Evolutionary conservation across 1,139 yeast species (phyloP), one percentile per base, ranked within the genome.

Genomic region (Geotrichum australiense): DNA sequence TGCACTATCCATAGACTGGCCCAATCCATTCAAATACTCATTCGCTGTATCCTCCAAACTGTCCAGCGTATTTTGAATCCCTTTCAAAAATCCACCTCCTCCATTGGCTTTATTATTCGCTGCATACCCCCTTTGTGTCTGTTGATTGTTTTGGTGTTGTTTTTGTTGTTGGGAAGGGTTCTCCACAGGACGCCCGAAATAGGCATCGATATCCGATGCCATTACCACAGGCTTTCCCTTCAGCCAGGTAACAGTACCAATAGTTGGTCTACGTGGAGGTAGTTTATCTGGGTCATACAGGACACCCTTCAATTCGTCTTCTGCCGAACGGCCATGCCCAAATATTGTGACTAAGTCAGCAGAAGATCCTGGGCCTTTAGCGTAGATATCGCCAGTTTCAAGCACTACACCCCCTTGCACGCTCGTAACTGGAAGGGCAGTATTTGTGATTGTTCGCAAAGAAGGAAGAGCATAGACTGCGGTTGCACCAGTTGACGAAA

Each of bases 241-340:
- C 8, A 93, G 86, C 94, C 96, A 84, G 62, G 81, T 93, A 42
- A 85, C 68, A 0, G 94, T 76, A 39, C 87, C 76, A 4, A 85
- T 78, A 3, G 76, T 70, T 1, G 98, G 98, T 37, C 97, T 71
- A 19, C 78, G 76, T 1, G 96, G 94, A 10, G 83, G 75, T 7
- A 47, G 49, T 42, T 65, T 64, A 52, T 64, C 61, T 10, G 64
- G 61, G 41, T 73, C 77, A 47, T 66, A 72, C 27, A 69, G 53
- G 12, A 63, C 65, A 35, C 69, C 65, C 24, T 31, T 12, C 14
- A 18, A 5, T 11, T 31, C 35, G 6, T 23, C 15, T 5, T 6
- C 18, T 10, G 11, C 14, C 11, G 8, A 12, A 10, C 24, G 19
- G 8, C 67, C 62, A 46, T 60, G 58, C 14, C 72, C 71, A 53